Conservation (phyloP, 2,329 filamentous ascomycete species). For the Cryphonectria naterciae region DNA sequence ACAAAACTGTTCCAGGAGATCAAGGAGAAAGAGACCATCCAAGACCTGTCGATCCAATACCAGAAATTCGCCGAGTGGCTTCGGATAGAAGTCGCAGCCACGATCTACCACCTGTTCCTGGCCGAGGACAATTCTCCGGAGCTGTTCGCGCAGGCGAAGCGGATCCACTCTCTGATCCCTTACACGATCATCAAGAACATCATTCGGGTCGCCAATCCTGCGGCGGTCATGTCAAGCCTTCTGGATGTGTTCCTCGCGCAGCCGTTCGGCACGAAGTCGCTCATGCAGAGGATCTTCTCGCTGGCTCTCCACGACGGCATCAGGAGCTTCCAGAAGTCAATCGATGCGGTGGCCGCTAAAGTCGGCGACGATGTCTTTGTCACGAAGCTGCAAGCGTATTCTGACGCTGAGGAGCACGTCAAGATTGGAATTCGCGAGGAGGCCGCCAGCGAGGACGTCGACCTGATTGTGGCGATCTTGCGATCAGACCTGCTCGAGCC, state of each 20-base stretch:
- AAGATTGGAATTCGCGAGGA: constrained; percentile 77
- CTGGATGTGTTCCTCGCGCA: constrained; percentile 95
- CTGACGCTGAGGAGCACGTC: constrained; percentile 72
- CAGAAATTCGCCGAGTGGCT: constrained; percentile 99
- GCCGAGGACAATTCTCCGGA: constrained; percentile 98
- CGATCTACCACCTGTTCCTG: constrained; percentile 94
- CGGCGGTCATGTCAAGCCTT: constrained; percentile 94
- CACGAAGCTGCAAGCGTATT: constrained; percentile 80
- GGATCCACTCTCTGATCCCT: constrained; percentile 92
- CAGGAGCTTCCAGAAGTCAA: constrained; percentile 80
- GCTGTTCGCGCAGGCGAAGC: constrained; percentile 89
- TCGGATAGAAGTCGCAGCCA: constrained; percentile 94
- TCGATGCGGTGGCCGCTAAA: constrained; percentile 75
- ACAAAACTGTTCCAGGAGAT: constrained; percentile 94
- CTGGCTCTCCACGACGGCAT: constrained; percentile 92
- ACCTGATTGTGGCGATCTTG: constrained; percentile 84
- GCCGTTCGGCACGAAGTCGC: constrained; percentile 85
- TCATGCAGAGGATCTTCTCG: constrained; percentile 93
- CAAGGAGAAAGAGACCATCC: constrained; percentile 83
- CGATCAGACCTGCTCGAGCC: constrained; percentile 77
- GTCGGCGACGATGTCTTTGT: constrained; percentile 82
- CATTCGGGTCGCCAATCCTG: constrained; percentile 93
- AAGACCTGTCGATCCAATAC: constrained; percentile 90
- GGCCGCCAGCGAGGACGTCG: constrained; percentile 73
- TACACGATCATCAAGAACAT: constrained; percentile 95